Percentiles rank a stretch among this genome's conserved stretches.
Evolutionary conservation across 2,329 filamentous ascomycete genomes (phyloP).

Genomic region (Cryphonectria naterciae): DNA sequence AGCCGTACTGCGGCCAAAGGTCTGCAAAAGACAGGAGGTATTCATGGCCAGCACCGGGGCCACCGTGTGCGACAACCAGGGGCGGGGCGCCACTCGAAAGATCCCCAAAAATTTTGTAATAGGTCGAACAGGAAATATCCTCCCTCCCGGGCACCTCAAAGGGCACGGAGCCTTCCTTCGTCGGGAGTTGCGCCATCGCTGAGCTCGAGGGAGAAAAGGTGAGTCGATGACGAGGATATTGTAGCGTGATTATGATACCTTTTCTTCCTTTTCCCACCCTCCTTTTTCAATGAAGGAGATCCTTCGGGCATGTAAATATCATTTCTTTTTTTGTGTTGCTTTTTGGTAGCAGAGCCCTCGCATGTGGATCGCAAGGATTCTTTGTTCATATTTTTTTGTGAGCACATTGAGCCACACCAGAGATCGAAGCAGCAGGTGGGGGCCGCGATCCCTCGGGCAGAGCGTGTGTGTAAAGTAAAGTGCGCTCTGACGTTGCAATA

Average conservation of each 20-base stretch:
- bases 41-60: constrained; percentile 49
- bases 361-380: neutral
- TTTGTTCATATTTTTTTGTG: neutral
- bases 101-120: constrained; percentile 26
- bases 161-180: constrained; percentile 12
- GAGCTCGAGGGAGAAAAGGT: neutral
- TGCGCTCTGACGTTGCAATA: neutral
- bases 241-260: neutral
- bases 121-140: constrained; percentile 13
- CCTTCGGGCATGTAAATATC: neutral
- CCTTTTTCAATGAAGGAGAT: neutral
- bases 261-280: neutral
- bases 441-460: neutral
- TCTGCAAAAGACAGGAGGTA: constrained; percentile 38
- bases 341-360: neutral
- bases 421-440: constrained; percentile 2
- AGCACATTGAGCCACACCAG: neutral
- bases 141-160: constrained; percentile 7
- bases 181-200: constrained; percentile 2
- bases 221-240: neutral
- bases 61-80: constrained; percentile 42
- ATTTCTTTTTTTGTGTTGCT: neutral
- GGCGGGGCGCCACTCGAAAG: constrained; percentile 4
- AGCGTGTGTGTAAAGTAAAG: neutral
- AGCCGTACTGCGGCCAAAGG: constrained; percentile 30